A percentile compares a stretch with the other conserved stretches of the same genome.
Conservation (phyloP, 73 alveolate genomes). For the Paramecium biaurelia region DNA sequence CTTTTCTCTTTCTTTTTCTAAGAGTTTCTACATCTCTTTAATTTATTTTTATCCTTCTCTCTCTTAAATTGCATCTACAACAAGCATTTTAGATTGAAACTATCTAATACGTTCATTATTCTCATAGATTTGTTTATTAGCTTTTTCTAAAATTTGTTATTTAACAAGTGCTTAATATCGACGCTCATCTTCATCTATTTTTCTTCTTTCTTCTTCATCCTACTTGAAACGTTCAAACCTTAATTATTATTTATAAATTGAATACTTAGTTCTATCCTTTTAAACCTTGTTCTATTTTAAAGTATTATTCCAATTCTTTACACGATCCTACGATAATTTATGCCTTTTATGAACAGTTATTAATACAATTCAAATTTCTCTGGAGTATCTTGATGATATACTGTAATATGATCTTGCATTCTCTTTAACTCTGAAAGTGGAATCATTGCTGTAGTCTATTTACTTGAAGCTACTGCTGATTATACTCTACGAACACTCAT, state of each 20-base stretch:
- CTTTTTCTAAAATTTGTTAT: slow-evolving; percentile 77
- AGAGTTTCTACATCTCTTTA: slow-evolving; percentile 30
- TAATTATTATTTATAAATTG: neutral
- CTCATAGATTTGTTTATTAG: slow-evolving; percentile 85
- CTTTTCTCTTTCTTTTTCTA: slow-evolving; percentile 54
- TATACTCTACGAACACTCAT: slow-evolving; percentile 41
- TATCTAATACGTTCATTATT: slow-evolving; percentile 87
- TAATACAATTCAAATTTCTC: slow-evolving; percentile 49
- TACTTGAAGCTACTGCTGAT: slow-evolving; percentile 33
- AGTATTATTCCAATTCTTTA: slow-evolving; percentile 83
- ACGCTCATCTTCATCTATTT: slow-evolving; percentile 86
- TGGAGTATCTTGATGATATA: neutral
- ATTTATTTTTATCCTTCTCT: slow-evolving; percentile 81
- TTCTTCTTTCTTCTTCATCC: slow-evolving; percentile 81
- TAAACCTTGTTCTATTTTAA: slow-evolving; percentile 74
- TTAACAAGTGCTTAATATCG: slow-evolving; percentile 74
- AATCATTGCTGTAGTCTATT: neutral
- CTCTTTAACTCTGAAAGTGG: slow-evolving; percentile 11
- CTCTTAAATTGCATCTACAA: slow-evolving; percentile 88
- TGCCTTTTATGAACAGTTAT: neutral
- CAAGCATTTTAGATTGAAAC: slow-evolving; percentile 82
- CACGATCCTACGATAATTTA: slow-evolving; percentile 71
- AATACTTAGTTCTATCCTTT: slow-evolving; percentile 77
- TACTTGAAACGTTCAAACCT: slow-evolving; percentile 81
- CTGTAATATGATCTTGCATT: slow-evolving; percentile 35